Percentiles rank a stretch among this genome's conserved stretches.
Conservation (phyloP, 495 filamentous ascomycete genomes). For the Lepidopterella palustris region DNA sequence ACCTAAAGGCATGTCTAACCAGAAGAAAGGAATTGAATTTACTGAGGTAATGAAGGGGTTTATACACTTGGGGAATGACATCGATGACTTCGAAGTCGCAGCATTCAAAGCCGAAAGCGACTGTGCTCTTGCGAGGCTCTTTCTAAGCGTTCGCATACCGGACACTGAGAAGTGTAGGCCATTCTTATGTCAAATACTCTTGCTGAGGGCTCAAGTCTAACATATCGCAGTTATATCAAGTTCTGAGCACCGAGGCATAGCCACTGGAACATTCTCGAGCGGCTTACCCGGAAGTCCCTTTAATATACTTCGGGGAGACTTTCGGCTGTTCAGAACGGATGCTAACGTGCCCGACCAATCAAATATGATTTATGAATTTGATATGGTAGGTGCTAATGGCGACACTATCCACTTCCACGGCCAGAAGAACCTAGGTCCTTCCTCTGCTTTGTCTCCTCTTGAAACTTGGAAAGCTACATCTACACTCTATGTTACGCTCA, state of each 20-base stretch:
- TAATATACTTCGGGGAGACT: no score
- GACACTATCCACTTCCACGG: slow-evolving; percentile 51
- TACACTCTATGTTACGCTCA: slow-evolving; percentile 53
- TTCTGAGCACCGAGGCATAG: no score
- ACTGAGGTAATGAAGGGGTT: slow-evolving; percentile 59
- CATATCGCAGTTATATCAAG: no score
- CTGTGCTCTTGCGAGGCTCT: slow-evolving; percentile 53
- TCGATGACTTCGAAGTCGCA: slow-evolving; percentile 51
- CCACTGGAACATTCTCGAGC: no score
- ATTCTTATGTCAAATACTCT: slow-evolving; percentile 52
- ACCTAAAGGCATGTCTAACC: no score
- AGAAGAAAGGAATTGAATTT: slow-evolving; percentile 50
- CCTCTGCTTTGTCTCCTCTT: slow-evolving; percentile 46
- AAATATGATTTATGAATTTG: slow-evolving; percentile 56
- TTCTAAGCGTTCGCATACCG: slow-evolving; percentile 53
- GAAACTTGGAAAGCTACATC: slow-evolving; percentile 58
- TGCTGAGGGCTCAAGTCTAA: no score
- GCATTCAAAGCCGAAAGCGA: slow-evolving; percentile 46
- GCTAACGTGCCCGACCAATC: slow-evolving; percentile 51
- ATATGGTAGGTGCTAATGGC: slow-evolving; percentile 50
- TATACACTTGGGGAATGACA: slow-evolving; percentile 47
- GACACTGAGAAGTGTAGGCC: slow-evolving; percentile 40
- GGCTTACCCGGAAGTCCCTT: no score
- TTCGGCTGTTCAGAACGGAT: no score
- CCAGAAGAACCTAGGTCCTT: slow-evolving; percentile 56